A percentile compares a stretch with the other conserved stretches of the same genome.
phyloP scores from a whole-genome alignment of 495 filamentous ascomycete species.

The Clohesyomyces aquaticus region DNA sequence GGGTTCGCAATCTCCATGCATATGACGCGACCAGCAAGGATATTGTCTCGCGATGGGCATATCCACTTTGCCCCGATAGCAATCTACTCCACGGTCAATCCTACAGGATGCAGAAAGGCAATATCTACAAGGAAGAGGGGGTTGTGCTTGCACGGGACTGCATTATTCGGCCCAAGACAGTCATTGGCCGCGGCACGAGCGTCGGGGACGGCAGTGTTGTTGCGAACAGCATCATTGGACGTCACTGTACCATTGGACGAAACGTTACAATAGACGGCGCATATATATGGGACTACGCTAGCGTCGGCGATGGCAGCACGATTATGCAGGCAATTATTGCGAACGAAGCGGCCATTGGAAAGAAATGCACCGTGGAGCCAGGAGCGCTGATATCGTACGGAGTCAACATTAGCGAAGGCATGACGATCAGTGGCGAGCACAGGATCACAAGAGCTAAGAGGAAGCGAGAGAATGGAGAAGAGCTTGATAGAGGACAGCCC shows the following conservation, averaged over 20 bases:
- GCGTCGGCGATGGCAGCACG: slow-evolving; percentile 72
- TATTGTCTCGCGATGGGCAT: slow-evolving; percentile 85
- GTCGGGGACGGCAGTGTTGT: slow-evolving; percentile 74
- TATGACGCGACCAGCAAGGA: slow-evolving; percentile 93
- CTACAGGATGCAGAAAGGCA: slow-evolving; percentile 68
- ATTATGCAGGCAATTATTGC: slow-evolving; percentile 78
- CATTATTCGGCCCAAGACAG: slow-evolving; percentile 63
- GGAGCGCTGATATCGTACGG: slow-evolving; percentile 81
- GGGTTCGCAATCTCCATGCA: slow-evolving; percentile 80
- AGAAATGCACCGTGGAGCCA: slow-evolving; percentile 64
- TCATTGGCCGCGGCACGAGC: slow-evolving; percentile 75
- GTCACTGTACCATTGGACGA: slow-evolving; percentile 80
- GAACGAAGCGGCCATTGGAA: slow-evolving; percentile 68
- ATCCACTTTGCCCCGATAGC: slow-evolving; percentile 88
- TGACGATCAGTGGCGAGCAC: slow-evolving; percentile 55
- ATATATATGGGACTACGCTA: slow-evolving; percentile 87
- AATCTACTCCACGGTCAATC: slow-evolving; percentile 77
- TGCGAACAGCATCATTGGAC: slow-evolving; percentile 74
- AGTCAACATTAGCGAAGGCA: slow-evolving; percentile 68
- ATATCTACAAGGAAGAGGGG: slow-evolving; percentile 70
- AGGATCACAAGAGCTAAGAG: slow-evolving; percentile 61
- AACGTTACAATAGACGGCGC: slow-evolving; percentile 78
- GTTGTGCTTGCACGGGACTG: slow-evolving; percentile 74
- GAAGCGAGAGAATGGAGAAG: slow-evolving; percentile 51
- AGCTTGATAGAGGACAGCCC: slow-evolving; percentile 48